Base-by-base conservation (phyloP, 2,329 filamentous ascomycete genomes). In the Colletotrichum kahawae region DNA sequence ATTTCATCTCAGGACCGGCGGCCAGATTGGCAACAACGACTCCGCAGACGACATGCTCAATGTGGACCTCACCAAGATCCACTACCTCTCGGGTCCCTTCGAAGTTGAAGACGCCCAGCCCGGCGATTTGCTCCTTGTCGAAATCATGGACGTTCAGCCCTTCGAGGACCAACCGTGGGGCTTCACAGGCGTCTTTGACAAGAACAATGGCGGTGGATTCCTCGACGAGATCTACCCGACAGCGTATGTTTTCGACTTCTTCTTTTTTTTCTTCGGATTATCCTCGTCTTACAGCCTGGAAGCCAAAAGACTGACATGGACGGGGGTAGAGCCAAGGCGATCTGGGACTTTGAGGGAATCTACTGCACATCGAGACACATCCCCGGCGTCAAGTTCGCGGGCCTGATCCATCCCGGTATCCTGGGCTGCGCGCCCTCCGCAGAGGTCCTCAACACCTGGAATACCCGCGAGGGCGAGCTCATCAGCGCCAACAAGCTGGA, bases 71-170 rank as follows among this genome's bases (percentile, higher is more conserved):
- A 97, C 94, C 27, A 90, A 91, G 72, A 90, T 97, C 62, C 96
- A 98, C 84, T 98, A 98, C 82, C 90, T 98, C 7, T 96, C 93
- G 0, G 96, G 96, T 0, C 96, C 96, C 0, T 98, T 98, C 78
- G 94, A 98, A 69, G 90, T 98, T 71, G 94, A 96, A 81, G 93
- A 91, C 1, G 95, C 95, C 1, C 91, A 96, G 83, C 95, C 95
- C 0, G 96, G 96, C 0, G 96, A 98, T 81, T 88, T 98, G 1
- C 88, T 98, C 1, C 86, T 97, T 0, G 94, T 98, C 9, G 95
- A 98, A 82, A 98, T 98, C 78, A 95, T 96, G 83, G 96, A 98
- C 80, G 95, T 98, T 0, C 95, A 98, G 85, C 96, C 96, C 0
- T 92, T 98, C 78, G 89, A 96, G 77, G 92, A 97, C 34, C 91